Conservation (phyloP, 495 filamentous ascomycete species). For the Annulohypoxylon bovei region DNA sequence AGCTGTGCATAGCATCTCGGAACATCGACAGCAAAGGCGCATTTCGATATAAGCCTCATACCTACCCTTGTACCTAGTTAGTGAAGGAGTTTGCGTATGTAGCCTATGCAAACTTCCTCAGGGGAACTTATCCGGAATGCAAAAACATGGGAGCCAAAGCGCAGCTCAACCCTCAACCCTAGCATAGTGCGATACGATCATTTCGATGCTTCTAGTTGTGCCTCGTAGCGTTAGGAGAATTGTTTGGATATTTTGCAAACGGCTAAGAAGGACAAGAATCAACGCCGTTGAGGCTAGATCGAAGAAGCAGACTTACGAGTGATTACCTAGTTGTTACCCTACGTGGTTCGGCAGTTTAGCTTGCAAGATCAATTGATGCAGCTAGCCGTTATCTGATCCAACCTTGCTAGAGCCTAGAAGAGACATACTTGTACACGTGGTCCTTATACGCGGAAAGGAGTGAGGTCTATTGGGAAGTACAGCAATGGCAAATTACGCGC, state of each 20-base stretch:
- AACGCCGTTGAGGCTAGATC: slow-evolving; percentile 4
- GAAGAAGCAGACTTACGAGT: slow-evolving; percentile 2
- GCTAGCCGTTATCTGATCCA: slow-evolving; percentile 33
- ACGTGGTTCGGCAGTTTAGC: slow-evolving; percentile 28
- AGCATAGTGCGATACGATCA: neutral
- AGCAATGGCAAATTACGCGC: slow-evolving; percentile 18
- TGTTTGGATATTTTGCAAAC: slow-evolving; percentile 3
- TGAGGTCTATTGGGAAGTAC: neutral
- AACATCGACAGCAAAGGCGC: slow-evolving; percentile 12
- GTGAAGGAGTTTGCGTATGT: slow-evolving; percentile 7
- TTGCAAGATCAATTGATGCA: slow-evolving; percentile 35
- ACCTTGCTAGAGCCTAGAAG: neutral
- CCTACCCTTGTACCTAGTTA: slow-evolving; percentile 11
- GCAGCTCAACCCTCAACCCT: slow-evolving; percentile 2
- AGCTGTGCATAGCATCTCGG: slow-evolving; percentile 1
- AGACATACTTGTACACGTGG: slow-evolving; percentile 14
- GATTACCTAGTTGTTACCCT: slow-evolving; percentile 10
- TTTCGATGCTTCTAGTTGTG: neutral
- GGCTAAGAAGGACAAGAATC: neutral
- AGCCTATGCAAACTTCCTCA: slow-evolving; percentile 20
- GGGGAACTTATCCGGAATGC: slow-evolving; percentile 15
- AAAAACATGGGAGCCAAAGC: neutral
- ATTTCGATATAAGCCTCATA: slow-evolving; percentile 7
- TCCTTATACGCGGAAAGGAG: neutral
- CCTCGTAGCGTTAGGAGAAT: neutral